Conservation (phyloP, 495 filamentous ascomycete genomes). For the Penicillium subrubescens region DNA sequence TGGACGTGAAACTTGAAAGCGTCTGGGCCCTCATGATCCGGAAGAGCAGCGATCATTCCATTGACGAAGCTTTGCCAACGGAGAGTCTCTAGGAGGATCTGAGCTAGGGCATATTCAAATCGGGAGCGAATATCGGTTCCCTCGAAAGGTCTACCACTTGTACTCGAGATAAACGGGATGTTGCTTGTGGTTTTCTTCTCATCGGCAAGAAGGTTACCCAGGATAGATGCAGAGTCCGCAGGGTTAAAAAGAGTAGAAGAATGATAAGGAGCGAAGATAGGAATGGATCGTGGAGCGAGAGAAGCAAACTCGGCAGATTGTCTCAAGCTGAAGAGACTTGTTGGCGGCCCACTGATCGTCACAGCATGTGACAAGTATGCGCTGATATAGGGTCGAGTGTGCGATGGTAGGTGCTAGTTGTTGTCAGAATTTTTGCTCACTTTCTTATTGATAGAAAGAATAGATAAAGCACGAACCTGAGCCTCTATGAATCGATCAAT, state of each 20-base stretch:
- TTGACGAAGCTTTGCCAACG: background rate
- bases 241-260: background rate
- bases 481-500: background rate
- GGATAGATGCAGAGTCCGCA: background rate
- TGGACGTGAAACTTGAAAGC: background rate
- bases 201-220: background rate
- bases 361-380: background rate
- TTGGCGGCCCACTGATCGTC: background rate
- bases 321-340: background rate
- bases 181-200: background rate
- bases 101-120: background rate
- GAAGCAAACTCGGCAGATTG: background rate
- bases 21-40: background rate
- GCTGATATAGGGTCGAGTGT: background rate
- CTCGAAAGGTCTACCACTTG: background rate
- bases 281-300: background rate
- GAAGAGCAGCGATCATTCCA: background rate
- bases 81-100: background rate
- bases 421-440: background rate
- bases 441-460: background rate
- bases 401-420: background rate
- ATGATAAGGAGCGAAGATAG: background rate
- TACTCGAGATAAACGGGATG: background rate
- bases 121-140: background rate
- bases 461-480: background rate